Evolutionary conservation across 2,329 filamentous ascomycete genomes (phyloP).

Genomic region (Hymenoscyphus fraxineus): DNA sequence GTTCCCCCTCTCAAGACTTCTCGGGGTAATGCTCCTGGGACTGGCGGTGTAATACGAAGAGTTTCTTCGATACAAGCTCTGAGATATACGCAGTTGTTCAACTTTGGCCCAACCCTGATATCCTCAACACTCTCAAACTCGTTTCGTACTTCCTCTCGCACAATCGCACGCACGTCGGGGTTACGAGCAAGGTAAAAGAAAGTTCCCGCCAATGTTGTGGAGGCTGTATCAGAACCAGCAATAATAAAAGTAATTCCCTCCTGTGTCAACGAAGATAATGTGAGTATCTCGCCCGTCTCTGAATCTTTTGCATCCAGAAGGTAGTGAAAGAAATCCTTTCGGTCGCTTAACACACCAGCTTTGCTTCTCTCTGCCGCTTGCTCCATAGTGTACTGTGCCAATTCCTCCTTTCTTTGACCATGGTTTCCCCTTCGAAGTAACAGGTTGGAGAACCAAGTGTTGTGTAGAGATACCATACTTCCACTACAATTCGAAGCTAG

Average conservation of each 20-base stretch:
- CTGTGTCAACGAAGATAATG: conserved; percentile 32
- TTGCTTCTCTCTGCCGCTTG: conserved; percentile 58
- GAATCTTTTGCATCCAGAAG: conserved; percentile 67
- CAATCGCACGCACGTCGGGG: conserved; percentile 28
- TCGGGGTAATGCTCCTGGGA: conserved; percentile 16
- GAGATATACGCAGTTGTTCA: conserved; percentile 39
- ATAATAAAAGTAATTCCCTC: conserved; percentile 21
- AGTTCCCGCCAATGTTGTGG: conserved; percentile 36
- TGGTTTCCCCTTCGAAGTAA: neutral
- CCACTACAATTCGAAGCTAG: neutral
- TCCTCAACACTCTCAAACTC: conserved; percentile 30
- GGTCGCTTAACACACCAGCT: conserved; percentile 45
- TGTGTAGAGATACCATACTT: neutral
- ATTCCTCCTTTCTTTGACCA: neutral
- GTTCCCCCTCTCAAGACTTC: conserved; percentile 17
- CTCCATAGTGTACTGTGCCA: neutral
- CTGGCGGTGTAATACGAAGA: conserved; percentile 26
- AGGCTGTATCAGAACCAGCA: conserved; percentile 38
- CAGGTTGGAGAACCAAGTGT: conserved; percentile 43
- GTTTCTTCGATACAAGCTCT: conserved; percentile 38
- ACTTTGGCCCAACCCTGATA: conserved; percentile 26
- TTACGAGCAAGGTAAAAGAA: conserved; percentile 39
- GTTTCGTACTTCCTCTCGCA: conserved; percentile 23
- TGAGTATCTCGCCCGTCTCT: conserved; percentile 51
- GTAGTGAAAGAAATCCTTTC: conserved; percentile 72